Conservation (phyloP, 768 basidiomycete genomes). For the Roridomyces roridus region DNA sequence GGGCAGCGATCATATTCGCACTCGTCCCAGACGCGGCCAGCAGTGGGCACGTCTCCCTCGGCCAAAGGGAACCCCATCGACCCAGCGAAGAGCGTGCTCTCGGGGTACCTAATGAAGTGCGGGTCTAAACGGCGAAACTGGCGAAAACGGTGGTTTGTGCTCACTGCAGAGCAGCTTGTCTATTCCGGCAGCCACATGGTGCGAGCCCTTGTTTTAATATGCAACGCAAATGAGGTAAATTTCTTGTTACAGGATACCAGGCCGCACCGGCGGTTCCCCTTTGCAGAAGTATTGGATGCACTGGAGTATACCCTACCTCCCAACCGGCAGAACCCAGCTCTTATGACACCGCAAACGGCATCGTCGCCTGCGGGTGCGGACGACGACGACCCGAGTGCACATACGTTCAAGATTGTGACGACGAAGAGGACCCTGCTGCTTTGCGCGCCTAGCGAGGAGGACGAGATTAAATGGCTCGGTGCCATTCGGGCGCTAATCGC, state of each 20-base stretch:
- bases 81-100: slow-evolving; percentile 79
- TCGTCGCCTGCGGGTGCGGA: slow-evolving; percentile 7
- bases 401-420: slow-evolving; percentile 96
- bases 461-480: slow-evolving; percentile 98
- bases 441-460: slow-evolving; percentile 95
- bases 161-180: slow-evolving; percentile 86
- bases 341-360: slow-evolving; percentile 34
- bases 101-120: slow-evolving; percentile 96
- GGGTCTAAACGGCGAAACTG: slow-evolving; percentile 92
- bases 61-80: slow-evolving; percentile 47
- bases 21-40: slow-evolving; percentile 51
- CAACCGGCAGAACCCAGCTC: slow-evolving; percentile 54
- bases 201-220: slow-evolving; percentile 34
- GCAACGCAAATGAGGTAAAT: slow-evolving; percentile 4
- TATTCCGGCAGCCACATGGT: slow-evolving; percentile 98
- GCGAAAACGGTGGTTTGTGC: slow-evolving; percentile 96
- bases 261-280: slow-evolving; percentile 84
- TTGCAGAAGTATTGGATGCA: slow-evolving; percentile 88
- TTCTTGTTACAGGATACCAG: slow-evolving; percentile 75
- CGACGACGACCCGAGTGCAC: slow-evolving; percentile 51
- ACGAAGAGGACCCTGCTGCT: slow-evolving; percentile 89
- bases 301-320: slow-evolving; percentile 81
- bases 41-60: slow-evolving; percentile 43
- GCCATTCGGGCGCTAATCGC: slow-evolving; percentile 92
- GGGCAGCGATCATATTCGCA: slow-evolving; percentile 47